Conservation (phyloP, 805 yeast species). For the Yarrowia alimentaria region DNA sequence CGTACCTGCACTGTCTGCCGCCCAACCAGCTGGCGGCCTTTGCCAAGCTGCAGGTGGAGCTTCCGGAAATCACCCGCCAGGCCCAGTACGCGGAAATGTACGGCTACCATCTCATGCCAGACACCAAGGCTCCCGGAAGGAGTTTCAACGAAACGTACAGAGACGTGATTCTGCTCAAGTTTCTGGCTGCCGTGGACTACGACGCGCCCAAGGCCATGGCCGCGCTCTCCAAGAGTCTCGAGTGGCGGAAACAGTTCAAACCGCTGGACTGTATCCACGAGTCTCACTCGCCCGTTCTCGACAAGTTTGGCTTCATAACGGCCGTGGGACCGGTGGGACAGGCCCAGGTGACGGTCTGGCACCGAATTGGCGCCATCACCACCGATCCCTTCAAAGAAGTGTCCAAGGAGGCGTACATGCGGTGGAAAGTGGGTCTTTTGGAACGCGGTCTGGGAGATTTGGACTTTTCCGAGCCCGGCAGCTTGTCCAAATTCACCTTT, state of each 20-base stretch:
- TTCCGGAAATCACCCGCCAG: not conserved
- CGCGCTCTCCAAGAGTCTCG: not conserved
- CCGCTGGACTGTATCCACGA: slow-evolving; percentile 11
- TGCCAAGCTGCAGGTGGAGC: not conserved
- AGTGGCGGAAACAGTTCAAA: slow-evolving; percentile 7
- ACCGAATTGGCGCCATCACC: not conserved
- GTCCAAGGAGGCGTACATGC: slow-evolving; percentile 11
- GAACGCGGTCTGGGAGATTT: not conserved
- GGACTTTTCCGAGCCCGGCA: slow-evolving; percentile 1
- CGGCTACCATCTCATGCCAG: slow-evolving; percentile 1
- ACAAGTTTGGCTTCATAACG: slow-evolving; percentile 5
- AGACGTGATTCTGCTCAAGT: slow-evolving; percentile 1
- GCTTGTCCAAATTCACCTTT: not conserved
- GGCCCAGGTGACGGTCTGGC: slow-evolving; percentile 8
- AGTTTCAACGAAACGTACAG: slow-evolving; percentile 4
- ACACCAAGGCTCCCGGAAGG: slow-evolving; percentile 3
- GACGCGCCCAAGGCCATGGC: slow-evolving; percentile 2
- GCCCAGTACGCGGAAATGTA: slow-evolving; percentile 9
- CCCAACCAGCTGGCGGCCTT: slow-evolving; percentile 11
- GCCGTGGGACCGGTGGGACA: not conserved
- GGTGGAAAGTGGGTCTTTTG: slow-evolving; percentile 6
- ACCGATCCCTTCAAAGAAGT: not conserved
- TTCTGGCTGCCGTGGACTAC: slow-evolving; percentile 2
- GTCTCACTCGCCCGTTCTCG: not conserved
- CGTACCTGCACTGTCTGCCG: slow-evolving; percentile 4